Evolutionary conservation across 371 early-diverging fungal genomes (phyloP).

Genomic region (Parasitella parasitica): DNA sequence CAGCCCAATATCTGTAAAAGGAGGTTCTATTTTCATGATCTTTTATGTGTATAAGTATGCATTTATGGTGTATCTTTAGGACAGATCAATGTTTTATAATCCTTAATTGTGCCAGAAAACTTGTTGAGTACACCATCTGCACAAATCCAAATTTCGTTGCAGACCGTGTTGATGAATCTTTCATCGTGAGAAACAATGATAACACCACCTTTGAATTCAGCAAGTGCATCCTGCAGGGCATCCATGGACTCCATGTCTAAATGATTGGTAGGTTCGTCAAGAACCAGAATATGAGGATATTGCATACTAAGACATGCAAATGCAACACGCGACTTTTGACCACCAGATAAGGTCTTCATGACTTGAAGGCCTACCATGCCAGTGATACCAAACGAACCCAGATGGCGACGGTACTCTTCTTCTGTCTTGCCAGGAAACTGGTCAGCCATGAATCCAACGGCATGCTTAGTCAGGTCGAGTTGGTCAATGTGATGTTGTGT

Average conservation of each 20-base stretch:
- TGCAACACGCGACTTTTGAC: slow-evolving; percentile 96
- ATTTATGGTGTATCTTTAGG: slow-evolving; percentile 32
- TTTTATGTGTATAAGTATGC: background rate
- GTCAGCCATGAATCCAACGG: slow-evolving; percentile 87
- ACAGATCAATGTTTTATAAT: slow-evolving; percentile 45
- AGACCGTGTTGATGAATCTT: slow-evolving; percentile 83
- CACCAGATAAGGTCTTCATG: slow-evolving; percentile 96
- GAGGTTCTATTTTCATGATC: slow-evolving; percentile 19
- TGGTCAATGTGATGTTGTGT: slow-evolving; percentile 98
- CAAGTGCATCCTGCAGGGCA: slow-evolving; percentile 80
- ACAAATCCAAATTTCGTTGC: slow-evolving; percentile 91
- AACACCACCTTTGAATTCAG: slow-evolving; percentile 85
- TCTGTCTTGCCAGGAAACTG: slow-evolving; percentile 90
- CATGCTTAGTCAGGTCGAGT: slow-evolving; percentile 78
- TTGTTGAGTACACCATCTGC: slow-evolving; percentile 58
- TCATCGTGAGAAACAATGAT: slow-evolving; percentile 95
- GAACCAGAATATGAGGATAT: slow-evolving; percentile 94
- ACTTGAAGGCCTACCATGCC: slow-evolving; percentile 94
- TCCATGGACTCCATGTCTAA: slow-evolving; percentile 92
- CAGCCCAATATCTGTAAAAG: slow-evolving; percentile 61
- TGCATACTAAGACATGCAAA: slow-evolving; percentile 93
- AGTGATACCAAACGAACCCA: slow-evolving; percentile 95
- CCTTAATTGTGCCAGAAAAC: slow-evolving; percentile 65
- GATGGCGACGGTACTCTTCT: slow-evolving; percentile 93
- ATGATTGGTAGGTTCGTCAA: slow-evolving; percentile 96